phyloP scores from a whole-genome alignment of 208 protist species.

The Wallacemonas collosoma region DNA sequence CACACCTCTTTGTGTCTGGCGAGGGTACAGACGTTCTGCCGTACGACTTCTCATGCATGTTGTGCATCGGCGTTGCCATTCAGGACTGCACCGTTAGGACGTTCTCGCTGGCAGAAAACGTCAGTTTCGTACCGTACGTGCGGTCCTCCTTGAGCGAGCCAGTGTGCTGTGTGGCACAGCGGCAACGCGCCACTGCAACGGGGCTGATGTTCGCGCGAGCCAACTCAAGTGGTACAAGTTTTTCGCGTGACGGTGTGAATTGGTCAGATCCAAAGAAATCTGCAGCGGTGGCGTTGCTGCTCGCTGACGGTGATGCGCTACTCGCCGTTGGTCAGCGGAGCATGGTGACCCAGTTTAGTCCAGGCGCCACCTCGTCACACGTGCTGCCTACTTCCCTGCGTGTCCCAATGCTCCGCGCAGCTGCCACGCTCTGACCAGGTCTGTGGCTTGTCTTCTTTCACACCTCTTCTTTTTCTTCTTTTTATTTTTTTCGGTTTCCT shows the following conservation, averaged over 20 bases:
- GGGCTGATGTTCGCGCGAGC: conserved; percentile 35
- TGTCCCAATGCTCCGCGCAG: conserved; percentile 26
- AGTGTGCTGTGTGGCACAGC: conserved; percentile 34
- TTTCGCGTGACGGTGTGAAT: conserved; percentile 35
- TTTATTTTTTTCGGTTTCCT: neutral
- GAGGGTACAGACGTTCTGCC: conserved; percentile 65
- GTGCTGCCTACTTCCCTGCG: conserved; percentile 32
- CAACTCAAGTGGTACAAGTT: conserved; percentile 60
- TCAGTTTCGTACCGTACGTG: conserved; percentile 70
- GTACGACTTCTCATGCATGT: conserved; percentile 70
- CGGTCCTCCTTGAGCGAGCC: conserved; percentile 35
- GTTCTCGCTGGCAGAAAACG: conserved; percentile 42
- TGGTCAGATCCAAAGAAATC: conserved; percentile 45
- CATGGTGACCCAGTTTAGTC: conserved; percentile 23
- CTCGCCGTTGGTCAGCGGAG: conserved; percentile 39
- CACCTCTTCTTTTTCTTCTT: conserved; percentile 10
- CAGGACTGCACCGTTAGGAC: conserved; percentile 17
- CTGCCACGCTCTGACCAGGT: neutral
- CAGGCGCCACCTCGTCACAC: conserved; percentile 8
- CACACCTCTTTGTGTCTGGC: conserved; percentile 50
- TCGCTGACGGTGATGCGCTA: conserved; percentile 41
- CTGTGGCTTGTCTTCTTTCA: neutral
- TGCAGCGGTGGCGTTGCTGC: conserved; percentile 34
- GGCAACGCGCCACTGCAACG: conserved; percentile 9
- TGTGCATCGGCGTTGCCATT: conserved; percentile 40